Evolutionary conservation across 805 yeast genomes (phyloP).

Genomic region (Naumovozyma baii): DNA sequence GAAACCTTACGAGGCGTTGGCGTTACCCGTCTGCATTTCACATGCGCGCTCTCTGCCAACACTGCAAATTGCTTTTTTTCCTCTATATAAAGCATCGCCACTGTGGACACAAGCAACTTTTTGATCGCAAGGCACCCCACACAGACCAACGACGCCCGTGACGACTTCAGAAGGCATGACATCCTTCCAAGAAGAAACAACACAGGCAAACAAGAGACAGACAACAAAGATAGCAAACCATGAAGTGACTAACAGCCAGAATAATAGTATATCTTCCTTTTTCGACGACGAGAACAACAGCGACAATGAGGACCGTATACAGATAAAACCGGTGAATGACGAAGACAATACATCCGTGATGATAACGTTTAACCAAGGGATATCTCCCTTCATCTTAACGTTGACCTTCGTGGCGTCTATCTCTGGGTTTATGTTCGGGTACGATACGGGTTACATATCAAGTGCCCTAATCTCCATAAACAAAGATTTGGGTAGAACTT

Average conservation of each 20-base stretch:
- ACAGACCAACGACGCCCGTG: too few relatives aligned
- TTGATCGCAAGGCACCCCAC: too few relatives aligned
- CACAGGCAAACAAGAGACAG: neutral
- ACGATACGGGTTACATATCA: slow-evolving; percentile 94
- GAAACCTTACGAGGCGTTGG: too few relatives aligned
- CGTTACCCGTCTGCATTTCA: too few relatives aligned
- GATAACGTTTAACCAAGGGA: slow-evolving; percentile 42
- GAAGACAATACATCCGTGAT: slow-evolving; percentile 42
- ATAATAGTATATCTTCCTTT: neutral
- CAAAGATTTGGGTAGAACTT: slow-evolving; percentile 52
- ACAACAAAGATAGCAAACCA: neutral
- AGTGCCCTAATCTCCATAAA: slow-evolving; percentile 84
- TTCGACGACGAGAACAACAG: slow-evolving; percentile 6
- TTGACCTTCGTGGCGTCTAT: slow-evolving; percentile 74
- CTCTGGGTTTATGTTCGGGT: slow-evolving; percentile 95
- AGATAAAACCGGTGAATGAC: slow-evolving; percentile 34
- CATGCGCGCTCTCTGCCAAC: too few relatives aligned
- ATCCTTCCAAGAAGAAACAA: neutral
- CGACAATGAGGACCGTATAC: slow-evolving; percentile 15
- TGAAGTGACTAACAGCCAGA: neutral
- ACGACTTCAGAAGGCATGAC: too few relatives aligned
- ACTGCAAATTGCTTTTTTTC: too few relatives aligned
- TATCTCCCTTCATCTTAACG: slow-evolving; percentile 54
- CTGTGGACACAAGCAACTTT: too few relatives aligned
- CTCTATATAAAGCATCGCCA: too few relatives aligned